Conservation (phyloP, 2,329 filamentous ascomycete genomes). For the Aspergillus sp. region DNA sequence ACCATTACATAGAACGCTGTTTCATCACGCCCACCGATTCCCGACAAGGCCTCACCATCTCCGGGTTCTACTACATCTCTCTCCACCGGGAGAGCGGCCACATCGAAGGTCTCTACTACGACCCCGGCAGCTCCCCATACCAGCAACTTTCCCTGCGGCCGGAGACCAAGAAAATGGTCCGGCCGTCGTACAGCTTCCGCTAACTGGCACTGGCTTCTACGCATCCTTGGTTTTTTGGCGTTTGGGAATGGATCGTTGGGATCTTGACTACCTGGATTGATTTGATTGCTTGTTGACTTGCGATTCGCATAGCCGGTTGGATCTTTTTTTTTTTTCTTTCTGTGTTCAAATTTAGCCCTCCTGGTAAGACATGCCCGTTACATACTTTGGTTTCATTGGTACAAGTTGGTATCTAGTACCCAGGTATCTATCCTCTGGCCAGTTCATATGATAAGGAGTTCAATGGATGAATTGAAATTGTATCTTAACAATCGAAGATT, state of each 20-base stretch:
- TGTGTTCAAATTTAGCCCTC: not conserved
- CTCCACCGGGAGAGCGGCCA: constrained; percentile 45
- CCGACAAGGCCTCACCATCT: constrained; percentile 50
- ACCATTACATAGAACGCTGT: constrained; percentile 41
- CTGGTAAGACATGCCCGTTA: not conserved
- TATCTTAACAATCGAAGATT: not conserved
- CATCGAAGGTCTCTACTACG: constrained; percentile 51
- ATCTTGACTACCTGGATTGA: not conserved
- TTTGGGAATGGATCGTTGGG: not conserved
- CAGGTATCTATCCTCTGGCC: not conserved
- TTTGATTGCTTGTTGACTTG: not conserved
- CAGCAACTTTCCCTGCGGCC: constrained; percentile 48
- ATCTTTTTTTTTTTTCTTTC: not conserved
- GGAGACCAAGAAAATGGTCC: constrained; percentile 39
- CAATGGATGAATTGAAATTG: not conserved
- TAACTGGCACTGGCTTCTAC: constrained; percentile 16
- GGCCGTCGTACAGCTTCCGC: constrained; percentile 45
- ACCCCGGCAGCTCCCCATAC: constrained; percentile 50
- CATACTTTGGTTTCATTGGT: not conserved
- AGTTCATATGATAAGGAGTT: not conserved
- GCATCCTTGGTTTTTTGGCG: not conserved
- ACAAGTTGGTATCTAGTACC: not conserved
- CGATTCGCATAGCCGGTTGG: constrained; percentile 19
- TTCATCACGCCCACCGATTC: constrained; percentile 50
- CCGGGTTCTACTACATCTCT: constrained; percentile 52